Base-by-base conservation (phyloP, 352 stramenopile species). In the Pythium guiyangense region DNA sequence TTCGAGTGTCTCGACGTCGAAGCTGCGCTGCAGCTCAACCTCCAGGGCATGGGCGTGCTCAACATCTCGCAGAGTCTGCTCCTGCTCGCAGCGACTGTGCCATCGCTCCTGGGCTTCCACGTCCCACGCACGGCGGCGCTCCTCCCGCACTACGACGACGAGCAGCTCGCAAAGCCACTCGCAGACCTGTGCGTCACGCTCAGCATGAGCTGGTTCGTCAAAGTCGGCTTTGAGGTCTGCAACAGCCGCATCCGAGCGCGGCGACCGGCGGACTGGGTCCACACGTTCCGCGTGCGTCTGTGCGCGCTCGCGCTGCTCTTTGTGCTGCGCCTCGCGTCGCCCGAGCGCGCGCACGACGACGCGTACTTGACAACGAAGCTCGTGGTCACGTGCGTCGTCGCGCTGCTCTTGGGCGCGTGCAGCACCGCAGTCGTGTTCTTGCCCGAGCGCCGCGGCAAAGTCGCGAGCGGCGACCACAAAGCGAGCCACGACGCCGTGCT, bases 161-260 rank as follows among this genome's bases (percentile, higher is more conserved):
- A 52, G 18, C 67, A 68, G 17, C 53, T 65, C 1, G 39, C 47
- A 11, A 71, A 71, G 49, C 4, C 35, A 0, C 27, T 49, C 6
- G 54, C 65, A 3, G 72, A 79, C n/a, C 27, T 79, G 6, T 63
- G 72, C 5, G 72, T 82, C 34, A 73, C 65, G 47, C 50, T 82
- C 14, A 74, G 69, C 3, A 82, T 82, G 72, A 82, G 62, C 55
- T 82, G 72, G 72, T 67, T 82, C 26, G 44, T 77, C 35, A 82
- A 82, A 35, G 49, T 75, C 4, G 70, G 64, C 29, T 82, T 79
- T 39, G 72, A 82, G 44, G 42, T 77, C 31, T 70, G 59, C 57
- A 82, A 74, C 49, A 62, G 58, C 25, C 64, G 64, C 49, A 64
- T 82, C 34, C 48, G 42, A n/a, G 51, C 72, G 5, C 61, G 61